Base-by-base conservation (phyloP, 2,329 filamentous ascomycete species). In the Setomelanomma holmii region DNA sequence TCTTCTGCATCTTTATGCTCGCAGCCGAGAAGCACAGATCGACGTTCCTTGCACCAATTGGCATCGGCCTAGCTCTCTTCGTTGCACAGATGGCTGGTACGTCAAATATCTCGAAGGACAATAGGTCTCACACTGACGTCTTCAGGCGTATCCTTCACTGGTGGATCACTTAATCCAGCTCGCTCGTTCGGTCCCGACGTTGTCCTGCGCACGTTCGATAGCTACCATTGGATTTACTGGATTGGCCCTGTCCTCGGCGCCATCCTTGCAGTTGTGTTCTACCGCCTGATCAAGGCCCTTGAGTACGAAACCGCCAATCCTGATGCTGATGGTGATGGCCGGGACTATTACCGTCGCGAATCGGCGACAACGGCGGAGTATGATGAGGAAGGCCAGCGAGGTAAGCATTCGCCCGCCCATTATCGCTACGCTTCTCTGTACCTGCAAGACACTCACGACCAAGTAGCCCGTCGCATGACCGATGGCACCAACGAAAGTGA, bases 171-270 rank as follows among this genome's bases (percentile, higher is more conserved):
- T 27, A 81, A 82, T 50, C 79, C 79, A 33, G 79, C 79, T 21
- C 78, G 79, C 34, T 79, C 78, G 1, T 79, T 82, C 58, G 79
- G 78, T 19, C 79, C 79, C 17, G 76, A 75, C 52, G 77, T 81
- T n/a, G 68, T 78, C 23, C 68, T 77, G 3, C 60, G 63, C 35
- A 67, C 47, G 7, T 82, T 81, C 60, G 69, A 76, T 4, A 60
- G 67, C 38, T 75, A 80, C 53, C 79, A 82, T 61, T 82, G 79
- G 78, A 79, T 82, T 51, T 82, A 82, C 66, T 82, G 80, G 80
- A 51, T 81, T 40, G 80, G 80, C 1, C 79, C 79, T 4, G 55
- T 73, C 5, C 69, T 82, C 4, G 80, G 80, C 16, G 64, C 79
- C 3, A 49, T 80, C 11, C 50, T 81, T 2, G 78, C 79, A 11